Evolutionary conservation across 225 moss, liverwort and hornwort species (phyloP), one percentile per base, ranked within the genome.

Genomic region (Bryoerythrophyllum caledonicum): DNA sequence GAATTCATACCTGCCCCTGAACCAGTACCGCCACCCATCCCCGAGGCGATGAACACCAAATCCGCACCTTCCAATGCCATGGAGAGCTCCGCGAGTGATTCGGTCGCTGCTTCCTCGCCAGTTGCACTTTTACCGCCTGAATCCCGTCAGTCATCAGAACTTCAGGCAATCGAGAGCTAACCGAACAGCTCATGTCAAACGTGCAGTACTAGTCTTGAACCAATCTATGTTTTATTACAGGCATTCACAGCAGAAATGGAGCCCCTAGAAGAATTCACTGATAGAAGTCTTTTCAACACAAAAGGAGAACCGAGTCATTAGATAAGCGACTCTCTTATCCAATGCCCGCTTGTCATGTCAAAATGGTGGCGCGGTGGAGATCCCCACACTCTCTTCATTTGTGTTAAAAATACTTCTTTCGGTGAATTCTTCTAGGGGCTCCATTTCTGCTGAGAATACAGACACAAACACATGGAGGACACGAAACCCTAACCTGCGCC

Each of bases 21-120:
- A 52, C 92, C 92, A 43, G 92, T 92, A 4, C 92, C 92, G 19
- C 92, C 92, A 54, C 92, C 92, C 92, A 92, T 92, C 9, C 92
- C 92, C 32, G 86, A 88, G 65, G 92, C 92, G 57, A 92, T 88
- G 70, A 92, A 92, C 67, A 92, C 92, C 67, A 92, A 56, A 84
- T 92, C 92, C 26, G 90, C 90, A 68, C 92, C 92, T 82, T 92
- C 92, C 54, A 92, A 78, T 53, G 92, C 92, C 88, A 92, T 90
- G n/a, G 92, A 92, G 77, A 92, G 88, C 85, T 92, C 90, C n/a
- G 86, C 92, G 38, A 92, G 61, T 35, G 92, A 92, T 66, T 92
- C 92, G n/a, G 88, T 86, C 30, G 92, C 92, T 19, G 92, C 86
- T 77, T 92, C 92, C 65, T 90, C 90, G 10, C 92, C 92, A 75